These are phyloP conservation scores for Vitis hybrid DNA, from an alignment of 177 flowering plant species.

Conservation along the genomic window DNA sequence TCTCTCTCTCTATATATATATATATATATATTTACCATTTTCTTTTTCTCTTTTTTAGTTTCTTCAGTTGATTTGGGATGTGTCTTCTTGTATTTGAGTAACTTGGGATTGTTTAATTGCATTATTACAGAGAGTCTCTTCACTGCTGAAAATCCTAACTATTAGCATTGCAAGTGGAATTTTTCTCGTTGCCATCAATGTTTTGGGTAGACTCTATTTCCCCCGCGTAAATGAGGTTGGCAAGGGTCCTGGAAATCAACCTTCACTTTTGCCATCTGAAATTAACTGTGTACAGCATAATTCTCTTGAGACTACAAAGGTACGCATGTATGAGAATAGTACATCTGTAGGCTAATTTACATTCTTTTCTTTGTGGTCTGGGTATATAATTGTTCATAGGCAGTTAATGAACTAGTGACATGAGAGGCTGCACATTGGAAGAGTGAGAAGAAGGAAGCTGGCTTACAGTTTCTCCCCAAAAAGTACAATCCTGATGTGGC, in stretches of 20 bases:
- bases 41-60: too few species aligned
- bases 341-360: too few species aligned
- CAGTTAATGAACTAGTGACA: too few species aligned
- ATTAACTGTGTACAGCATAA: conserved; percentile 23
- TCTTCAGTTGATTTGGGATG: too few species aligned
- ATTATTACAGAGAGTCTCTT: conserved; percentile 48
- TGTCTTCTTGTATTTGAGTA: too few species aligned
- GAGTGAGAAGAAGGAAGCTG: too few species aligned
- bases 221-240: conserved; percentile 32
- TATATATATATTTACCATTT: too few species aligned
- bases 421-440: too few species aligned
- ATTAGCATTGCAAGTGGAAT: conserved; percentile 55
- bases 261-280: conserved; percentile 30
- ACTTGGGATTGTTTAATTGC: background rate
- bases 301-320: conserved; percentile 49
- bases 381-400: background rate
- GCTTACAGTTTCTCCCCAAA: too few species aligned
- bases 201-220: conserved; percentile 40
- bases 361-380: background rate
- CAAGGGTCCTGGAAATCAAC: conserved; percentile 19
- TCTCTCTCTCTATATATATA: too few species aligned
- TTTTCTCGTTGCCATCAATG: conserved; percentile 45
- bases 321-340: conserved; percentile 11
- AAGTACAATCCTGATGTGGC: too few species aligned
- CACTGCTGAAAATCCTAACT: conserved; percentile 45